phyloP scores from a whole-genome alignment of 371 early-diverging fungal genomes.

The Mucor plumbeus region DNA sequence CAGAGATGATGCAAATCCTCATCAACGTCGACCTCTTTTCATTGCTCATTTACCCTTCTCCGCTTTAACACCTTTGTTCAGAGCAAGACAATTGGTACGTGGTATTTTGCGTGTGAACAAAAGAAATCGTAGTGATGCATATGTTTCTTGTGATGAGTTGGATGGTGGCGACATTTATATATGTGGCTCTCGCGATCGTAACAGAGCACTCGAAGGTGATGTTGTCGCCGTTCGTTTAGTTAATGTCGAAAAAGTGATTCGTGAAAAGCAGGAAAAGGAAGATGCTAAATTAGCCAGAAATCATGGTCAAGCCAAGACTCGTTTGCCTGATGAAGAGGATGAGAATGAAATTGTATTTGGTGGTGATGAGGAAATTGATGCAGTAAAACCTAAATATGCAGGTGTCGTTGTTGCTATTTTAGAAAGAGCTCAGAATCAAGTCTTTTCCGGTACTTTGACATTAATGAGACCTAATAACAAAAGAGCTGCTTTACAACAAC shows the following conservation, averaged over 20 bases:
- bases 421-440: conserved; percentile 65
- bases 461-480: conserved; percentile 65
- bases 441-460: conserved; percentile 68
- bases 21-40: conserved; percentile 63
- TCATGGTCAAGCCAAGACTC: conserved; percentile 44
- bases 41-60: conserved; percentile 66
- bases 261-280: conserved; percentile 63
- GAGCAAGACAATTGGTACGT: conserved; percentile 55
- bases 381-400: conserved; percentile 64
- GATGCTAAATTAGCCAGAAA: conserved; percentile 57
- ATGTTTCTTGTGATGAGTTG: conserved; percentile 76
- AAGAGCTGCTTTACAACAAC: conserved; percentile 45
- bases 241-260: conserved; percentile 67
- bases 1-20: conserved; percentile 58
- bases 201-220: conserved; percentile 91
- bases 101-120: conserved; percentile 88
- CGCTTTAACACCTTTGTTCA: conserved; percentile 57
- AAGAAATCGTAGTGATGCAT: conserved; percentile 82
- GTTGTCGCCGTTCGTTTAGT: conserved; percentile 82
- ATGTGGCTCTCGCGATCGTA: conserved; percentile 77
- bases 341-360: conserved; percentile 59
- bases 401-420: conserved; percentile 74
- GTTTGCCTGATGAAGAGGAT: conserved; percentile 55
- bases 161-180: conserved; percentile 79
- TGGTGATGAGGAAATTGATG: conserved; percentile 59